phyloP scores from a whole-genome alignment of 2,329 filamentous ascomycete species.

The Trichoderma hamatum region DNA sequence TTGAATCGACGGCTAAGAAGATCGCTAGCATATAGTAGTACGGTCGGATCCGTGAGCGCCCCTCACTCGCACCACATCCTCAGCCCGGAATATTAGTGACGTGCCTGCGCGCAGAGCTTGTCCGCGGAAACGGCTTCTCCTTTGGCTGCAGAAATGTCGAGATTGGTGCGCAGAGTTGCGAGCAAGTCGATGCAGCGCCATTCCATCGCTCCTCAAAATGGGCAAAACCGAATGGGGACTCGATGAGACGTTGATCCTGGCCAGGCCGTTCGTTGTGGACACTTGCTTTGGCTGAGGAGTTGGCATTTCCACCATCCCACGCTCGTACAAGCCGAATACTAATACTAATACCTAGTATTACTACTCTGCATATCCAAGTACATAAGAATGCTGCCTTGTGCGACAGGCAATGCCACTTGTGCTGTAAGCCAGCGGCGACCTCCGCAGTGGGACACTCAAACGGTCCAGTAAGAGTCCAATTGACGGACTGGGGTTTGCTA shows the following conservation, averaged over 20 bases:
- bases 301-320: conserved; percentile 20
- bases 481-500: conserved; percentile 9
- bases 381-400: conserved; percentile 15
- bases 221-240: conserved; percentile 5
- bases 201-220: not conserved
- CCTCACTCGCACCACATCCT: not conserved
- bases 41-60: not conserved
- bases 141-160: conserved; percentile 8
- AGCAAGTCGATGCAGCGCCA: not conserved
- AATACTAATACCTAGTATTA: not conserved
- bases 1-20: not conserved
- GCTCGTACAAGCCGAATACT: conserved; percentile 18
- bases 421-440: conserved; percentile 19
- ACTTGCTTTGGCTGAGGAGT: conserved; percentile 20
- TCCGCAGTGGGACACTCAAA: conserved; percentile 21
- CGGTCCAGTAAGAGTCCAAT: conserved; percentile 14
- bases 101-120: conserved; percentile 8
- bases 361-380: conserved; percentile 8
- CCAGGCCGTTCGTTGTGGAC: conserved; percentile 16
- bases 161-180: conserved; percentile 4
- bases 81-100: conserved; percentile 5
- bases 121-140: not conserved
- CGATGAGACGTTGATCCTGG: conserved; percentile 4
- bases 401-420: conserved; percentile 9
- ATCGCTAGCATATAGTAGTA: not conserved